Evolutionary conservation across 2,329 filamentous ascomycete genomes (phyloP), one percentile per base, ranked within the genome.

Genomic region (Trichoderma atrobrunneum): DNA sequence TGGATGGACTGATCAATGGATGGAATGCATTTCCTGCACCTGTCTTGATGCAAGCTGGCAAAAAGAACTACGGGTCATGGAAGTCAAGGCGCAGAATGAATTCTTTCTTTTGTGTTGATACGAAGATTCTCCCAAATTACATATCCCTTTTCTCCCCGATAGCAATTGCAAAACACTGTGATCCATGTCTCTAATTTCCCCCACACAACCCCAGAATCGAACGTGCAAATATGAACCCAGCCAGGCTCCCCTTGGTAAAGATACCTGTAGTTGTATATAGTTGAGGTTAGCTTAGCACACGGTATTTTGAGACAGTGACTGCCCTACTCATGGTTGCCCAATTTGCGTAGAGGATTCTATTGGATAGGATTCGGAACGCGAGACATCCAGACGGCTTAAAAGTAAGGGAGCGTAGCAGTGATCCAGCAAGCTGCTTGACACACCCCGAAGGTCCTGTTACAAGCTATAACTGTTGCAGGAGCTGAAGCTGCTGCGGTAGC

Each of bases 361-460:
- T 16, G 32, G 32, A 34, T 34, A 34, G 32, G 32, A 34, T 34
- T 34, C 32, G 11, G 32, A 34, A 12, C 32, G 12, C 5, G 36
- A 14, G 2, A 39, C 12, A 39, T 16, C 14, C 14, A 14, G 36
- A 39, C 16, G 26, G 24, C 24, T 59, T 59, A 32, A 16, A 26
- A 16, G 6, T 6, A 28, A 28, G 56, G 56, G 12, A 28, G 12
- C 7, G 12, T 24, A 16, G n/a, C 16, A 3, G 65, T 32, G 21
- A 11, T 24, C 65, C 65, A 68, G 34, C 54, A 68, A 43, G 32
- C 65, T 18, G 65, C 54, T 28, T 68, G 54, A 10, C 72, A 73
- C 21, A 43, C 72, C 5, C 84, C 84, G 69, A 79, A 87, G 0
- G 82, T 80, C 1, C 76, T 1, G 69, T 87, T 86, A 70, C 85